Conservation (phyloP, 2,329 filamentous ascomycete species). For the Passalora sequoiae region DNA sequence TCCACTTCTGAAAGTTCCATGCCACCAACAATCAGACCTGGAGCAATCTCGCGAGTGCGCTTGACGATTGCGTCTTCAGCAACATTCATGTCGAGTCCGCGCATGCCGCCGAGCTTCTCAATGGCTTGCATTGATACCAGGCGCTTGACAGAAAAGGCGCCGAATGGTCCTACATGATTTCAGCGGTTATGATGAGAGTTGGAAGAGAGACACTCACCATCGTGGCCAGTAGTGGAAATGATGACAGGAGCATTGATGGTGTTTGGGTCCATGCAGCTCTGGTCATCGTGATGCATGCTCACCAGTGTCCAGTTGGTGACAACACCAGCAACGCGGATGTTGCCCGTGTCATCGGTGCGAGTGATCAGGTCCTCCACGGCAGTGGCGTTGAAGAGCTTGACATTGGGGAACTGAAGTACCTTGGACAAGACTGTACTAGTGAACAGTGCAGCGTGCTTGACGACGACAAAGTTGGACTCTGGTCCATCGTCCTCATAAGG, state of each 20-base stretch:
- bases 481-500: conserved; percentile 78
- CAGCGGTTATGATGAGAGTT: background rate
- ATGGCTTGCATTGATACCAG: conserved; percentile 83
- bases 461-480: conserved; percentile 67
- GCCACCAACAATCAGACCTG: conserved; percentile 84
- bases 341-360: conserved; percentile 52
- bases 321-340: conserved; percentile 74
- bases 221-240: conserved; percentile 86
- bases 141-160: conserved; percentile 85
- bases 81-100: conserved; percentile 84
- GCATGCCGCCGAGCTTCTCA: conserved; percentile 83
- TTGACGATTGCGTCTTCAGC: conserved; percentile 94
- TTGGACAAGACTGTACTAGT: conserved; percentile 80
- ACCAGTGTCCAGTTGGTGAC: conserved; percentile 97
- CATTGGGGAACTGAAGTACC: conserved; percentile 78
- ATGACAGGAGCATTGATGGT: conserved; percentile 89
- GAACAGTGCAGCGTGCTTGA: conserved; percentile 91
- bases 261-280: conserved; percentile 95
- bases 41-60: conserved; percentile 79
- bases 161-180: conserved; percentile 56
- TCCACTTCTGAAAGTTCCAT: conserved; percentile 93
- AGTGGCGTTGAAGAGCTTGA: conserved; percentile 96
- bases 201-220: conserved; percentile 45
- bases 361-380: conserved; percentile 90
- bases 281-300: conserved; percentile 50